phyloP scores from a whole-genome alignment of 2,329 filamentous ascomycete genomes.

The Aspergillus ustus region DNA sequence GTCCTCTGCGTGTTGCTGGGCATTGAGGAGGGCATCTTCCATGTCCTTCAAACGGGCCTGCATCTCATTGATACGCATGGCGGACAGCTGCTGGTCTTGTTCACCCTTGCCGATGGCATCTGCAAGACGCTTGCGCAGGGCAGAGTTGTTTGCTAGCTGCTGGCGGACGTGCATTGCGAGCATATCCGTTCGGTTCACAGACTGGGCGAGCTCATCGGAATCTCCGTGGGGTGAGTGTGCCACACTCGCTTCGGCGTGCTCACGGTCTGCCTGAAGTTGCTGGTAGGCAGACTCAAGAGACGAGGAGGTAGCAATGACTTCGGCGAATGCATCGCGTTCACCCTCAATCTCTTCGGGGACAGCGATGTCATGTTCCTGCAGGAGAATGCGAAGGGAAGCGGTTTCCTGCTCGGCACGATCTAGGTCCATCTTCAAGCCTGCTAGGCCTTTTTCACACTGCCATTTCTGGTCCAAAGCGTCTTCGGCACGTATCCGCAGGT shows the following conservation, averaged over 20 bases:
- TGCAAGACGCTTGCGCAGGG: conserved; percentile 74
- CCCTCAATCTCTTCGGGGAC: conserved; percentile 66
- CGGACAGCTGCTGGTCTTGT: conserved; percentile 77
- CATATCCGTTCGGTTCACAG: conserved; percentile 77
- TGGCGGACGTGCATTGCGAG: conserved; percentile 77
- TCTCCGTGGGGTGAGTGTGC: conserved; percentile 74
- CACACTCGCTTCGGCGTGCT: conserved; percentile 69
- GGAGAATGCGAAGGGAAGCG: conserved; percentile 73
- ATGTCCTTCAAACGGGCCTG: conserved; percentile 79
- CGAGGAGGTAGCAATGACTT: conserved; percentile 65
- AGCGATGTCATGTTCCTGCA: conserved; percentile 81
- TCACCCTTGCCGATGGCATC: conserved; percentile 84
- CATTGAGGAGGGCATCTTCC: conserved; percentile 80
- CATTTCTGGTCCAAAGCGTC: conserved; percentile 95
- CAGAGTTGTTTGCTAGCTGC: conserved; percentile 78
- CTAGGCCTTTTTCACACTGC: conserved; percentile 89
- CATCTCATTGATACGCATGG: conserved; percentile 79
- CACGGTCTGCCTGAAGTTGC: conserved; percentile 70
- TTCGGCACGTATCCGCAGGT: conserved; percentile 83
- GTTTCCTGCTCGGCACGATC: conserved; percentile 96
- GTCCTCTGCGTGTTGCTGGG: conserved; percentile 86
- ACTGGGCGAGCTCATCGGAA: conserved; percentile 70
- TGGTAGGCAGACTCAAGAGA: conserved; percentile 75
- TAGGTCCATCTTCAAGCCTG: conserved; percentile 91
- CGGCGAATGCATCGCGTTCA: conserved; percentile 46